These are phyloP conservation scores for Podaxis carcinomalis DNA, from an alignment of 768 basidiomycete species.

Conservation along the genomic window DNA sequence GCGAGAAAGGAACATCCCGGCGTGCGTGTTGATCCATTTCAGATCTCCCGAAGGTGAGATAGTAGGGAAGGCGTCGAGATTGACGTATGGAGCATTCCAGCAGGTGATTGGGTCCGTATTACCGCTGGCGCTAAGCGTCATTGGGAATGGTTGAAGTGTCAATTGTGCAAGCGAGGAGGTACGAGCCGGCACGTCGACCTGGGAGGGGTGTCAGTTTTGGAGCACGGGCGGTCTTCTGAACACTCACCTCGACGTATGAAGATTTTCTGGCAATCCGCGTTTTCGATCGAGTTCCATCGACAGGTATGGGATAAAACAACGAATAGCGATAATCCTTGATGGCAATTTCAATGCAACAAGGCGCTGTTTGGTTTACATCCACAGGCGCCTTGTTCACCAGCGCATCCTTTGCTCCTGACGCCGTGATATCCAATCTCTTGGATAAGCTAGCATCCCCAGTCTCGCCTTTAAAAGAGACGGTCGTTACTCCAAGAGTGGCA, in stretches of 20 bases:
- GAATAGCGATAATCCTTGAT: conserved; percentile 19
- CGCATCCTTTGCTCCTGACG: conserved; percentile 15
- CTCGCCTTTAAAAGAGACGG: background rate
- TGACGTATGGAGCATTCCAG: conserved; percentile 29
- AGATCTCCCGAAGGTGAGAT: conserved; percentile 13
- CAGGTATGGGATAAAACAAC: conserved; percentile 40
- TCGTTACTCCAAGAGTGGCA: background rate
- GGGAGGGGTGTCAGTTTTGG: conserved; percentile 2
- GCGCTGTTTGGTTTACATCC: conserved; percentile 22
- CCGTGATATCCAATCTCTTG: conserved; percentile 15
- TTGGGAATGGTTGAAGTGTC: conserved; percentile 25
- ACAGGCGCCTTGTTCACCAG: conserved; percentile 20
- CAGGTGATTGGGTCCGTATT: conserved; percentile 14
- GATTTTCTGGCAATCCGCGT: conserved; percentile 53
- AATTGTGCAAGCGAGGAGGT: conserved; percentile 9
- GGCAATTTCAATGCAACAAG: conserved; percentile 26
- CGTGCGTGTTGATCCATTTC: conserved; percentile 22
- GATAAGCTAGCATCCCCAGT: background rate
- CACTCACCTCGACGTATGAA: conserved; percentile 40
- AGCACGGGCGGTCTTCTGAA: conserved; percentile 9
- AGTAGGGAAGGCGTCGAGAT: conserved; percentile 21
- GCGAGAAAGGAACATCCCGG: conserved; percentile 18
- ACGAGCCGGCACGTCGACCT: conserved; percentile 24
- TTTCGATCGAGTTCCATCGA: conserved; percentile 31
- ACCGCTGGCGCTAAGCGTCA: conserved; percentile 12